phyloP scores from a whole-genome alignment of 1,139 yeast species.

The Yamadazyma taylorii region DNA sequence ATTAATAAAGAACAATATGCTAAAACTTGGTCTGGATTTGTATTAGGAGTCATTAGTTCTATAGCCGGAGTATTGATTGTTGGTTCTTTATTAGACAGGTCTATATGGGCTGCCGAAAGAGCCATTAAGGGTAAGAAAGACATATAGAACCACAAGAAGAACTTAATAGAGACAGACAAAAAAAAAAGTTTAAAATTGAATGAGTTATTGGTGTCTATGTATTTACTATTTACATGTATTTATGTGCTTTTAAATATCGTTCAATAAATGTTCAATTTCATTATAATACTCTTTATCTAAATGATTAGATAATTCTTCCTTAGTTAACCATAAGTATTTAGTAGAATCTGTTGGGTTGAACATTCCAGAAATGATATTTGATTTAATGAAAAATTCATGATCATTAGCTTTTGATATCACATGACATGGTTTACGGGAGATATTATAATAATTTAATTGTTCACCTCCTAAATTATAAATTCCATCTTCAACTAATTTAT shows the following conservation, averaged over 20 bases:
- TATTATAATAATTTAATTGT: slow-evolving; percentile 80
- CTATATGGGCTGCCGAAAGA: slow-evolving; percentile 87
- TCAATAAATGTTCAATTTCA: slow-evolving; percentile 52
- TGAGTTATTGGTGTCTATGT: background rate
- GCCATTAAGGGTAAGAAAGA: slow-evolving; percentile 74
- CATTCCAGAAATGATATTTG: slow-evolving; percentile 87
- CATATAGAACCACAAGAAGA: too few species aligned
- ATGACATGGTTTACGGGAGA: slow-evolving; percentile 85
- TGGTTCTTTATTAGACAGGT: slow-evolving; percentile 83
- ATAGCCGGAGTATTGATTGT: slow-evolving; percentile 93
- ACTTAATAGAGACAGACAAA: too few species aligned
- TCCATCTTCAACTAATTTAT: slow-evolving; percentile 74
- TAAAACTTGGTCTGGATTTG: slow-evolving; percentile 81
- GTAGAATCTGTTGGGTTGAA: slow-evolving; percentile 52
- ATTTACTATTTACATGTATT: slow-evolving; percentile 15
- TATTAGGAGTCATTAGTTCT: slow-evolving; percentile 82
- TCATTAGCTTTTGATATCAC: slow-evolving; percentile 35
- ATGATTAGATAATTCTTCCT: slow-evolving; percentile 66
- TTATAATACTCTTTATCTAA: slow-evolving; percentile 58
- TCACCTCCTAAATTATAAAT: slow-evolving; percentile 72
- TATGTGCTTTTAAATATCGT: slow-evolving; percentile 33
- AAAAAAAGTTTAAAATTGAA: too few species aligned
- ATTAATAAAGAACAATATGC: slow-evolving; percentile 79
- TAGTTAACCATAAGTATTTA: slow-evolving; percentile 76
- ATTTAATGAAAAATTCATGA: slow-evolving; percentile 74